A percentile compares a stretch with the other conserved stretches of the same genome.
Conservation (phyloP, 352 stramenopile genomes). For the Phytophthora multivora region DNA sequence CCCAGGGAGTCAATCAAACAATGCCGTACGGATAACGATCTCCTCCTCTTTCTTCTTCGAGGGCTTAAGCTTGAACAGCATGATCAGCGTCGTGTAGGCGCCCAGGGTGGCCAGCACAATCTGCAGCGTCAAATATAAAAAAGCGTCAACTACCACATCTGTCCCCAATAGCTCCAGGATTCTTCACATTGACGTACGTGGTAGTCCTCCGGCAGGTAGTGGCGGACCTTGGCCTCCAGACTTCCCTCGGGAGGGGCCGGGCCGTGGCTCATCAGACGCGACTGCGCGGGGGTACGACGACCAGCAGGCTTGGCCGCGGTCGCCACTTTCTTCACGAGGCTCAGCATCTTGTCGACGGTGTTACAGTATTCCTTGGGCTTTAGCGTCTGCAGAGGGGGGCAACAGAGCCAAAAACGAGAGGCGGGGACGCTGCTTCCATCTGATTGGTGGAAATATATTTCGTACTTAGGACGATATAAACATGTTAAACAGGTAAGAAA, state of each 20-base stretch:
- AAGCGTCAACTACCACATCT: background rate
- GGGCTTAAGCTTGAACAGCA: constrained; percentile 87
- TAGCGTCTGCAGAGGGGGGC: constrained; percentile 19
- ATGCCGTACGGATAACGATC: constrained; percentile 47
- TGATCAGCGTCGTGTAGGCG: constrained; percentile 79
- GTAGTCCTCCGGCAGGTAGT: constrained; percentile 85
- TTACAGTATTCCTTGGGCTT: constrained; percentile 15
- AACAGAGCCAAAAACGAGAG: constrained; percentile 32
- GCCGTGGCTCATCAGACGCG: constrained; percentile 78
- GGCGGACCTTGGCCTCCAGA: constrained; percentile 87
- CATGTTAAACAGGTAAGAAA: background rate
- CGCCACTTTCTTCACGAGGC: constrained; percentile 78
- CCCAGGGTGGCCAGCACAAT: constrained; percentile 86
- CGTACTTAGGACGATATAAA: background rate
- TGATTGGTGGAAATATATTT: constrained; percentile 21
- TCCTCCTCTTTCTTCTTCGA: constrained; percentile 80
- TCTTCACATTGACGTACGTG: constrained; percentile 54
- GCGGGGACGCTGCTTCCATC: background rate
- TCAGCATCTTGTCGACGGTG: constrained; percentile 52
- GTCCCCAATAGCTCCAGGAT: background rate
- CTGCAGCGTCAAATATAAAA: constrained; percentile 26
- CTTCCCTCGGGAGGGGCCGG: constrained; percentile 63
- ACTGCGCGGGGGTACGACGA: constrained; percentile 53
- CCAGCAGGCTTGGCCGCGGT: constrained; percentile 50
- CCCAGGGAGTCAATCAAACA: background rate